Conservation (phyloP, 2,329 filamentous ascomycete species). For the Fusarium cyanostomum region DNA sequence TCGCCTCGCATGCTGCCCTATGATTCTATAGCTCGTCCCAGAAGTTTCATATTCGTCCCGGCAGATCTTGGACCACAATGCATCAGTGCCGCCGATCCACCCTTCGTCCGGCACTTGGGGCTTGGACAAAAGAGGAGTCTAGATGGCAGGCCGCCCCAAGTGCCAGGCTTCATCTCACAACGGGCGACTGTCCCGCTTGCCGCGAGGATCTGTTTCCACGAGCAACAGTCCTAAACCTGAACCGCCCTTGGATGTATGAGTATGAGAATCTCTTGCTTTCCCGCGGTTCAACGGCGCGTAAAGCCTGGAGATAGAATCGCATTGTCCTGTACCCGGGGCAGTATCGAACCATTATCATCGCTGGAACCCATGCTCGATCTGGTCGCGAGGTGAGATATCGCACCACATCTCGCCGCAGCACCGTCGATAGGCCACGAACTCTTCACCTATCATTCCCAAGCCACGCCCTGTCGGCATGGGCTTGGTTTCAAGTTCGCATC, state of each 20-base stretch:
- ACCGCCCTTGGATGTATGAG: background rate
- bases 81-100: conserved; percentile 24
- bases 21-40: conserved; percentile 24
- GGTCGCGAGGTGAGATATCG: conserved; percentile 27
- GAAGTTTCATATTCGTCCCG: conserved; percentile 37
- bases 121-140: background rate
- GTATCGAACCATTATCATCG: conserved; percentile 37
- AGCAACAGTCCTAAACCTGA: conserved; percentile 8
- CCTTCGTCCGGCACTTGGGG: conserved; percentile 18
- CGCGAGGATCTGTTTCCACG: background rate
- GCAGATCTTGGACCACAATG: conserved; percentile 24
- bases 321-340: conserved; percentile 18
- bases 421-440: conserved; percentile 19
- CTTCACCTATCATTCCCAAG: conserved; percentile 20
- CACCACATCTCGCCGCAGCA: conserved; percentile 35
- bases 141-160: conserved; percentile 3
- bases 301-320: background rate
- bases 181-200: conserved; percentile 7
- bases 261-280: conserved; percentile 4
- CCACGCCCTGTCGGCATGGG: conserved; percentile 9
- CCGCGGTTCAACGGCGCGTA: background rate
- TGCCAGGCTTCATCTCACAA: conserved; percentile 1
- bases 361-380: conserved; percentile 34
- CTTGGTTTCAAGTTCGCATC: conserved; percentile 34
- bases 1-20: conserved; percentile 24